Base-by-base conservation (phyloP, 2,329 filamentous ascomycete species). In the Aspergillus ibericus region DNA sequence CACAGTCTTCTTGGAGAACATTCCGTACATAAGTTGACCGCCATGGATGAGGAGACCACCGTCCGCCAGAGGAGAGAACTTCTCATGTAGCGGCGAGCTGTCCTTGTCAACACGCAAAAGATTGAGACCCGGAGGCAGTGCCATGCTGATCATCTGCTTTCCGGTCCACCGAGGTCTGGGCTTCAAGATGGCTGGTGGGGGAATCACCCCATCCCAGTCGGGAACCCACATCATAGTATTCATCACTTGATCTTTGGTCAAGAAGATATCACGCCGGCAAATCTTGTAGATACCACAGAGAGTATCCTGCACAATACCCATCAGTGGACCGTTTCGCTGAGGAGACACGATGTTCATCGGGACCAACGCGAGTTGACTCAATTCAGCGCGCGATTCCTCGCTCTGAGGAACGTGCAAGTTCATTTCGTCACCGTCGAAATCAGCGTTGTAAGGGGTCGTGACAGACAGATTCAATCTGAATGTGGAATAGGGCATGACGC, bases 391-490 rank as follows among this genome's bases (percentile, higher is more conserved):
- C 34, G 96, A 96, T 77, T 99, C 96, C 72, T 99, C 93, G 36
- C 91, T 95, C 72, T 99, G 95, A 4, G 95, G 96, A 53, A 99
- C 96, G 84, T 99, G 95, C 80, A 99, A 86, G 74, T 99, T 99
- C 95, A 99, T 99, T 78, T 99, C 95, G 75, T 99, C 95, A 79
- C 95, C 95, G 72, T 99, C 95, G 79, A 99, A 99, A 90, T 99
- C 95, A 69, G 95, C 95, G 80, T 99, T 99, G 83, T 99, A 99
- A 0, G 95, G 95, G 27, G 93, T 96, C 0, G 96, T 99, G 71
- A 99, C 95, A 0, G 95, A 99, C 67, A 99, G 78, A 72, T 99
- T 99, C 48, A 99, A 85, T 63, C 95, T 89, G 82, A 99, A 99
- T 1, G 95, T 99, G 5, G 95, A 99, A 77, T 96, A 99, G 3